These are phyloP conservation scores for Saturnispora serradocipensis DNA, from an alignment of 805 yeast species.

Conservation along the genomic window DNA sequence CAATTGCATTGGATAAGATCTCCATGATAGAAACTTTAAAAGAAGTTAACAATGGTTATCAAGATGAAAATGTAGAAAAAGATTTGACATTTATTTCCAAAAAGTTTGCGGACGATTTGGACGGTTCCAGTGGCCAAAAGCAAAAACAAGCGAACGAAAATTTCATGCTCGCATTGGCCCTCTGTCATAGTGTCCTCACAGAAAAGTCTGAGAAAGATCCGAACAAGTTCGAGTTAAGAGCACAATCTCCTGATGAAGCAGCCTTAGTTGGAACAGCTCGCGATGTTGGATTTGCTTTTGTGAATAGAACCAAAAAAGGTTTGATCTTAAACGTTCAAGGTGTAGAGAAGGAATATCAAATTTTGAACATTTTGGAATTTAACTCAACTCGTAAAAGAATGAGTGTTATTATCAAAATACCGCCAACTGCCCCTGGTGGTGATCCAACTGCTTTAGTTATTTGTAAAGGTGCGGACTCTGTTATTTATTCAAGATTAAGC, in stretches of 20 bases:
- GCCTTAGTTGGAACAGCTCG: conserved; percentile 78
- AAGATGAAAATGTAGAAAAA: conserved; percentile 34
- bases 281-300: conserved; percentile 62
- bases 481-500: conserved; percentile 58
- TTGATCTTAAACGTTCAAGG: conserved; percentile 63
- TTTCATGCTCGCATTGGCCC: conserved; percentile 65
- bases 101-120: conserved; percentile 54
- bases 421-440: conserved; percentile 35
- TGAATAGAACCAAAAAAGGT: conserved; percentile 60
- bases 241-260: conserved; percentile 84
- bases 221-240: conserved; percentile 47
- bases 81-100: conserved; percentile 64
- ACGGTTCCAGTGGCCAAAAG: conserved; percentile 38
- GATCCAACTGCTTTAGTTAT: conserved; percentile 55
- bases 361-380: conserved; percentile 64
- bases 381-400: conserved; percentile 82
- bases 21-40: conserved; percentile 46
- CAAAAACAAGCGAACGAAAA: conserved; percentile 59
- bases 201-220: conserved; percentile 59
- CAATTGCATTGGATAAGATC: conserved; percentile 47
- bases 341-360: conserved; percentile 56
- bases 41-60: conserved; percentile 26
- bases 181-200: conserved; percentile 71
- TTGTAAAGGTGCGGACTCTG: conserved; percentile 82
- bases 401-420: conserved; percentile 73